These are phyloP conservation scores for Aspergillus japonicus DNA, from an alignment of 2,329 filamentous ascomycete genomes.

Conservation along the genomic window DNA sequence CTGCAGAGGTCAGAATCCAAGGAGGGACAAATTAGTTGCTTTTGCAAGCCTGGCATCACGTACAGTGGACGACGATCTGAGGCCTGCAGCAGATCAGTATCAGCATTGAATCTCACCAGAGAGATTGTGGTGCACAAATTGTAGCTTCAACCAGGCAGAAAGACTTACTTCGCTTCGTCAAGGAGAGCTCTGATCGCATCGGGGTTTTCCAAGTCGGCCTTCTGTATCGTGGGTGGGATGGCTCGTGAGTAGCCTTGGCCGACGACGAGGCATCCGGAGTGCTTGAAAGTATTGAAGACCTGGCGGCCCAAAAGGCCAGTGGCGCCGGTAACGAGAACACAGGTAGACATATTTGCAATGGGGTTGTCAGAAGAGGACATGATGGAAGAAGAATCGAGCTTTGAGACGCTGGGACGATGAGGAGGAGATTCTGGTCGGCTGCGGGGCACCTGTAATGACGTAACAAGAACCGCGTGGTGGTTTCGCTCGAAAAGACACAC, in stretches of 20 bases:
- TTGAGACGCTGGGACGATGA: constrained; percentile 3
- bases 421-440: constrained; percentile 4
- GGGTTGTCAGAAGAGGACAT: constrained; percentile 7
- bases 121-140: background rate
- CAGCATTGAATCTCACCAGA: constrained; percentile 3
- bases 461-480: constrained; percentile 12
- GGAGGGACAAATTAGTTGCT: background rate
- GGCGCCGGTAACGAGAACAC: constrained; percentile 76
- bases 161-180: constrained; percentile 53
- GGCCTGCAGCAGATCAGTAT: constrained; percentile 52
- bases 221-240: constrained; percentile 65
- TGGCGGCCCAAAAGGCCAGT: constrained; percentile 81
- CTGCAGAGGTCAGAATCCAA: constrained; percentile 43
- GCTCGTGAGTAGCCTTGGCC: constrained; percentile 74
- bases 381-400: constrained; percentile 5
- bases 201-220: constrained; percentile 51
- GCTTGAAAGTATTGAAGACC: constrained; percentile 68
- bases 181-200: constrained; percentile 49
- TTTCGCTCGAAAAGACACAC: background rate
- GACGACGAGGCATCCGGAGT: constrained; percentile 66
- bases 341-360: constrained; percentile 42
- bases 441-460: constrained; percentile 19
- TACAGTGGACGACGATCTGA: constrained; percentile 78
- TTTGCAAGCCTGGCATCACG: constrained; percentile 28
- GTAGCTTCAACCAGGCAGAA: background rate